Percentiles rank a stretch among this genome's conserved stretches.
These are phyloP conservation scores for Adenanthera pavonina DNA, from an alignment of 306 rosid species.

Conservation along the genomic window DNA sequence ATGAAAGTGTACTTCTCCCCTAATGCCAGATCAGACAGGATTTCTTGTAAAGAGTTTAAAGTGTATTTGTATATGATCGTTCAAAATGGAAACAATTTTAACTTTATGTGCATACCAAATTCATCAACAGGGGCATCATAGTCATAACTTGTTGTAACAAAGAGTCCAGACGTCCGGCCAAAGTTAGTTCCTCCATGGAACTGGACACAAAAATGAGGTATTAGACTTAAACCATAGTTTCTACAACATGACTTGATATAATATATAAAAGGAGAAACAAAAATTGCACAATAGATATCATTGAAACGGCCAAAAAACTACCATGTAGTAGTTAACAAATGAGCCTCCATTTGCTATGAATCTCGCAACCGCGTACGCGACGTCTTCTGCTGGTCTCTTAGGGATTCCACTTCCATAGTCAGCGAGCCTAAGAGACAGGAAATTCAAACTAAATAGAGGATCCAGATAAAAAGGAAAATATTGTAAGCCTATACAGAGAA, in stretches of 20 bases:
- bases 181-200: slow-evolving; percentile 99
- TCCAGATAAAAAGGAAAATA: background rate
- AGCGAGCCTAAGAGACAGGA: slow-evolving; percentile 64
- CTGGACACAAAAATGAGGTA: slow-evolving; percentile 46
- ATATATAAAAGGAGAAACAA: background rate
- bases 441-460: background rate
- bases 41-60: background rate
- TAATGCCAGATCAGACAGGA: background rate
- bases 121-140: slow-evolving; percentile 94
- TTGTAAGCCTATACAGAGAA: background rate
- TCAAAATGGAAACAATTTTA: slow-evolving; percentile 22
- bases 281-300: background rate
- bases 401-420: slow-evolving; percentile 85
- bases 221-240: background rate
- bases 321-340: slow-evolving; percentile 90
- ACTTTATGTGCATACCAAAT: slow-evolving; percentile 61
- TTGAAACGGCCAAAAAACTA: slow-evolving; percentile 29
- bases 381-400: slow-evolving; percentile 84
- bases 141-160: slow-evolving; percentile 92
- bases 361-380: slow-evolving; percentile 85
- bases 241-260: slow-evolving; percentile 6
- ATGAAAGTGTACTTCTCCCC: background rate
- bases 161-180: slow-evolving; percentile 86
- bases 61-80: background rate
- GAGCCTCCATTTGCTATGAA: slow-evolving; percentile 89